A percentile compares a stretch with the other conserved stretches of the same genome.
These are phyloP conservation scores for Xylaria castorea DNA, from an alignment of 495 filamentous ascomycete species.

Conservation along the genomic window DNA sequence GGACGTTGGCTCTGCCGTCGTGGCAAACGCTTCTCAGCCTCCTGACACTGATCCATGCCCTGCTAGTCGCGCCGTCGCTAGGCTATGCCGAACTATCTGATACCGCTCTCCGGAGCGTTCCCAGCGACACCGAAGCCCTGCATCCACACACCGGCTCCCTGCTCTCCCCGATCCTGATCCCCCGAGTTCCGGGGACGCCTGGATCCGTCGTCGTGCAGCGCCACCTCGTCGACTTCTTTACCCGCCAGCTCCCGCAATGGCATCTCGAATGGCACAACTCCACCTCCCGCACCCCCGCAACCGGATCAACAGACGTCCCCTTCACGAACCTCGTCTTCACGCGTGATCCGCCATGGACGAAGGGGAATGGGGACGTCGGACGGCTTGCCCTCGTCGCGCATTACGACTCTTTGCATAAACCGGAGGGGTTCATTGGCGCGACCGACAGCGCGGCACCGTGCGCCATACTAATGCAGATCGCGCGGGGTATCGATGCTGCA, in stretches of 20 bases:
- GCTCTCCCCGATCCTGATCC: slow-evolving; percentile 79
- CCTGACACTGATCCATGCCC: not conserved
- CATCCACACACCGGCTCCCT: slow-evolving; percentile 70
- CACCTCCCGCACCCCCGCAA: slow-evolving; percentile 72
- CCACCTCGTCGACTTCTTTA: slow-evolving; percentile 81
- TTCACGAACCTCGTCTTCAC: slow-evolving; percentile 83
- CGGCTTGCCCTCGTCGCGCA: slow-evolving; percentile 88
- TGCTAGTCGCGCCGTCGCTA: slow-evolving; percentile 21
- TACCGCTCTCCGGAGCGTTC: slow-evolving; percentile 66
- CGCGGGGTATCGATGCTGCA: slow-evolving; percentile 48
- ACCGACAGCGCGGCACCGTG: slow-evolving; percentile 90
- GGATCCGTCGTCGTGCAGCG: slow-evolving; percentile 71
- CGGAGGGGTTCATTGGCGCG: slow-evolving; percentile 83
- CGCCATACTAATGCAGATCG: slow-evolving; percentile 80
- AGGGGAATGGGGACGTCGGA: slow-evolving; percentile 66
- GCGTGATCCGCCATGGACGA: slow-evolving; percentile 80
- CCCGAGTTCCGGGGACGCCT: slow-evolving; percentile 82
- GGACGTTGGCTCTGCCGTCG: not conserved
- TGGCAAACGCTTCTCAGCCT: slow-evolving; percentile 19
- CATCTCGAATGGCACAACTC: slow-evolving; percentile 82
- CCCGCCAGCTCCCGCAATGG: slow-evolving; percentile 74
- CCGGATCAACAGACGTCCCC: slow-evolving; percentile 68
- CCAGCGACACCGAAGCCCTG: slow-evolving; percentile 70
- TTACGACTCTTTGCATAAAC: slow-evolving; percentile 81
- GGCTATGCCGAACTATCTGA: slow-evolving; percentile 81